These are phyloP conservation scores for Coniella lustricola DNA, from an alignment of 2,329 filamentous ascomycete genomes.

Conservation along the genomic window DNA sequence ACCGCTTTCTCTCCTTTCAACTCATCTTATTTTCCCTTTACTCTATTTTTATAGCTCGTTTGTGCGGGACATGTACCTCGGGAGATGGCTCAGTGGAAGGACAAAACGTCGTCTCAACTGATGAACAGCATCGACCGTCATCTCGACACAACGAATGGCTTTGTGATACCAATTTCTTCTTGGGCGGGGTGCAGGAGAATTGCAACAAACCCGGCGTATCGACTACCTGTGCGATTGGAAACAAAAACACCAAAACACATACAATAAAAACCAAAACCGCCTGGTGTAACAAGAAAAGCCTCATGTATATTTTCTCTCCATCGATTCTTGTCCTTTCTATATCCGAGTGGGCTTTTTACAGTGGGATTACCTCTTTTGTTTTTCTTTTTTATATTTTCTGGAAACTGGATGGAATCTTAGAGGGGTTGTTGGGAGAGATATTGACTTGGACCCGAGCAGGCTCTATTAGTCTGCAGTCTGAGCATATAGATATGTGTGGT, in stretches of 20 bases:
- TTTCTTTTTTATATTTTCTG: too few species aligned
- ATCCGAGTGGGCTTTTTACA: too few species aligned
- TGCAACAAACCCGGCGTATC: conserved; percentile 3
- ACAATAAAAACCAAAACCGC: conserved; percentile 6
- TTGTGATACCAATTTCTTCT: conserved; percentile 17
- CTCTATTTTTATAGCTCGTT: conserved; percentile 1
- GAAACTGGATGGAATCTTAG: too few species aligned
- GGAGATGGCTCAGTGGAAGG: conserved; percentile 6
- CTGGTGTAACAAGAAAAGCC: too few species aligned
- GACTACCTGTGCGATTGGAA: neutral
- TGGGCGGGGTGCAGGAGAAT: neutral
- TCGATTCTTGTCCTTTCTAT: neutral
- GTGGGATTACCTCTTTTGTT: too few species aligned
- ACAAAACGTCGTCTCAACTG: conserved; percentile 2
- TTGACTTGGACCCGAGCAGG: too few species aligned
- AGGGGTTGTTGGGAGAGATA: too few species aligned
- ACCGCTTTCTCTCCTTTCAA: conserved; percentile 30
- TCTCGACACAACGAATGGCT: conserved; percentile 17
- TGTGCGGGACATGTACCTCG: conserved; percentile 1
- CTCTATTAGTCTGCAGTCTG: too few species aligned
- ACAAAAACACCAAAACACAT: conserved; percentile 1
- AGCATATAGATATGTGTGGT: too few species aligned
- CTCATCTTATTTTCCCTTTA: too few species aligned
- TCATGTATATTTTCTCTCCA: conserved; percentile 8
- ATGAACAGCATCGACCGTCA: conserved; percentile 1